Base-by-base conservation (phyloP, 2,329 filamentous ascomycete species). In the Talaromyces sp. region DNA sequence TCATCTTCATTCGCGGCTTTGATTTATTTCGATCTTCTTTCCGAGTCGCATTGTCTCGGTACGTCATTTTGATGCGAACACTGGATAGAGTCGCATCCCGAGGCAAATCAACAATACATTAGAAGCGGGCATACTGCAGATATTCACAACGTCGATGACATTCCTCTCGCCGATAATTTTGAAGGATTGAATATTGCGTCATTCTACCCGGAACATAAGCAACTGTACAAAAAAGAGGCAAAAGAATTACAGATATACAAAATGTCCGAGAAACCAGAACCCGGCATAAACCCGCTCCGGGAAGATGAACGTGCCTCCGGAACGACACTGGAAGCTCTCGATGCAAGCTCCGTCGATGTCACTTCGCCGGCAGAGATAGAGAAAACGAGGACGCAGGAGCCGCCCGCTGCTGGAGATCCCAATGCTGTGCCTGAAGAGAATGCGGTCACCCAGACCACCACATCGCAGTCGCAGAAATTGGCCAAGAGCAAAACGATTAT, bases 401-500 rank as follows among this genome's bases (percentile, higher is more conserved):
- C 22, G 5, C 27, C 36, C n/a, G 25, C 54, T 25, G 43, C 13
- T 47, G 40, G 56, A 22, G 36, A 62, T 40, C 58, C 47, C 38
- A 61, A 61, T 43, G 49, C 22, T 5, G n/a, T 53, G 17, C 58
- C 64, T 11, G 29, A 47, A 38, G 60, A 63, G 22, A 59, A 64
- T 45, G 15, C 38, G 3, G 53, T 67, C 47, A 40, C 61, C 43
- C 71, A 71, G n/a, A 70, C 71, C 5, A 53, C 45, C 6, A 71
- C 74, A 8, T 80, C 79, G 1, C 75, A 78, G 69, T 76, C 77
- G 5, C 72, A 76, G 10, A 76, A 73, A 49, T 70, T 81, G 70
- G 74, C 76, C 25, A 79, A 76, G 69, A 77, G 76, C 60, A 76
- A 79, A 69, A 77, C 79, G 36, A 64, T 73, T 11, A 70, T 80